Evolutionary conservation across 2,329 filamentous ascomycete species (phyloP).

Genomic region (Alternaria arbusti): DNA sequence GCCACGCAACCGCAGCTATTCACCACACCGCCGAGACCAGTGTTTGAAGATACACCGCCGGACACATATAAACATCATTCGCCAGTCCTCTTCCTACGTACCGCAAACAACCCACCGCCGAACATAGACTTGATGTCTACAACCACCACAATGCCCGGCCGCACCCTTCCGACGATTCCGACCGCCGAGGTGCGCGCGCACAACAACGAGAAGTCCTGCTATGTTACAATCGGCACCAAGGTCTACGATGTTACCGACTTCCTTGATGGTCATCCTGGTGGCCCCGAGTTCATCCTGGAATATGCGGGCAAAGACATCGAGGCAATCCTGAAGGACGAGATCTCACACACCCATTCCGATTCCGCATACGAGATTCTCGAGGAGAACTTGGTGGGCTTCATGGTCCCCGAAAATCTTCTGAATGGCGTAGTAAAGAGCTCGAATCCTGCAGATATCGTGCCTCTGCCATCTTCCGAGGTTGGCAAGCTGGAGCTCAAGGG

Average conservation of each 20-base stretch:
- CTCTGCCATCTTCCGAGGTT: slow-evolving; percentile 57
- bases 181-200: slow-evolving; percentile 81
- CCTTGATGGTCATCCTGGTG: slow-evolving; percentile 87
- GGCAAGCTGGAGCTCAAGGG: slow-evolving; percentile 58
- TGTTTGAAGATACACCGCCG: not conserved
- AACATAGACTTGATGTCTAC: slow-evolving; percentile 17
- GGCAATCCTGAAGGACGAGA: slow-evolving; percentile 79
- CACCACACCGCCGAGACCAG: not conserved
- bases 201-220: slow-evolving; percentile 83
- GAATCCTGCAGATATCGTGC: slow-evolving; percentile 58
- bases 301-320: slow-evolving; percentile 88
- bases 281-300: slow-evolving; percentile 84
- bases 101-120: not conserved
- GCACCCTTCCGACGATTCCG: slow-evolving; percentile 82
- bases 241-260: slow-evolving; percentile 97
- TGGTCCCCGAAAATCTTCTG: slow-evolving; percentile 66
- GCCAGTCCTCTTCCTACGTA: not conserved
- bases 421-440: slow-evolving; percentile 57
- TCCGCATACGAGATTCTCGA: slow-evolving; percentile 95
- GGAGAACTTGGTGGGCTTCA: slow-evolving; percentile 82
- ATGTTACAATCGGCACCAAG: slow-evolving; percentile 86
- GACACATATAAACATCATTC: not conserved
- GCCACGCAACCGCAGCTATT: slow-evolving; percentile 2
- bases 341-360: slow-evolving; percentile 86
- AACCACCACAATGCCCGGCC: slow-evolving; percentile 70